Evolutionary conservation across 495 filamentous ascomycete genomes (phyloP).

Genomic region (Penicillium robsamsonii): DNA sequence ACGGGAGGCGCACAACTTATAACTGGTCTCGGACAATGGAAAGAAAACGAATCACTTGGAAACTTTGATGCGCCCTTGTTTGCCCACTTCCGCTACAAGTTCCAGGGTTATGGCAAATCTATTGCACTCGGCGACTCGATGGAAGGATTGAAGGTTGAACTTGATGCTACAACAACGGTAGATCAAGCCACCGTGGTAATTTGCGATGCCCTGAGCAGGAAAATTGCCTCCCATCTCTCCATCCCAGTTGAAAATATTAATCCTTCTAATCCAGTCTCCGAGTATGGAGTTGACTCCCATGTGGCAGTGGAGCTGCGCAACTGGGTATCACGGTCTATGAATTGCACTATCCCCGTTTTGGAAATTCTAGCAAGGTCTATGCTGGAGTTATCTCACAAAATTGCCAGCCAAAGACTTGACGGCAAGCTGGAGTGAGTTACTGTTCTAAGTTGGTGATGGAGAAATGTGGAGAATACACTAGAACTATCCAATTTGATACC

Average conservation of each 20-base stretch:
- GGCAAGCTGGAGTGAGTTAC: not conserved
- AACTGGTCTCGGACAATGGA: constrained; percentile 31
- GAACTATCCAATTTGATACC: not conserved
- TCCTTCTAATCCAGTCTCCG: constrained; percentile 26
- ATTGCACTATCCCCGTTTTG: constrained; percentile 24
- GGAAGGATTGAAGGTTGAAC: constrained; percentile 22
- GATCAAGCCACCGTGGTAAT: constrained; percentile 31
- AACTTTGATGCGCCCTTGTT: constrained; percentile 30
- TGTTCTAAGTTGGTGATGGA: not conserved
- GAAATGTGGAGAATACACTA: not conserved
- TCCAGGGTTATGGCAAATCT: not conserved
- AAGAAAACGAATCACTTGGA: constrained; percentile 20
- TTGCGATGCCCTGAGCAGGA: constrained; percentile 22
- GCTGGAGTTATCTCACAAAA: constrained; percentile 21
- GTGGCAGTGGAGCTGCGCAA: constrained; percentile 47
- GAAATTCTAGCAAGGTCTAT: constrained; percentile 29
- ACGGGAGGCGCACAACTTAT: constrained; percentile 18
- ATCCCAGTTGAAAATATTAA: constrained; percentile 42
- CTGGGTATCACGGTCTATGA: constrained; percentile 34
- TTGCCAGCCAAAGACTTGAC: constrained; percentile 12
- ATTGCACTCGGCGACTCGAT: constrained; percentile 1
- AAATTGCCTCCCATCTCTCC: constrained; percentile 26
- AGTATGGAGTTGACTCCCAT: constrained; percentile 46
- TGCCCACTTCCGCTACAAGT: constrained; percentile 23
- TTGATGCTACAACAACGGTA: constrained; percentile 18